A percentile compares a stretch with the other conserved stretches of the same genome.
Conservation (phyloP, 2,329 filamentous ascomycete species). For the Pseudogymnoascus sp. region DNA sequence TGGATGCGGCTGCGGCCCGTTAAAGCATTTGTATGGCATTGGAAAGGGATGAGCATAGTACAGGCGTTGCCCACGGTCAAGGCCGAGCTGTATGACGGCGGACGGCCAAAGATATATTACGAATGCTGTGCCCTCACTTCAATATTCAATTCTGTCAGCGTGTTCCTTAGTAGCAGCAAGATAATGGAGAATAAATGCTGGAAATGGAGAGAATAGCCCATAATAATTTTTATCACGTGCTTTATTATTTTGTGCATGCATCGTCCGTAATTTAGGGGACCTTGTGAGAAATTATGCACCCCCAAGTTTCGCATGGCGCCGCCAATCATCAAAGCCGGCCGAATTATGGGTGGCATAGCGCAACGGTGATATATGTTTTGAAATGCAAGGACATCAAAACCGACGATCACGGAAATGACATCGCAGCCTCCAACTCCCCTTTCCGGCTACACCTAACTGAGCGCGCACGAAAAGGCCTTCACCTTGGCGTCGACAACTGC, state of each 20-base stretch:
- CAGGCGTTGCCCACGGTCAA: not conserved
- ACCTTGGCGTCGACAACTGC: not conserved
- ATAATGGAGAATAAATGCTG: not conserved
- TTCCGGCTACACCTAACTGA: not conserved
- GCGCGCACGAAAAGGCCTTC: not conserved
- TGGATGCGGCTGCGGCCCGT: conserved; percentile 41
- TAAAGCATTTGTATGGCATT: not conserved
- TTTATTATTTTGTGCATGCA: not conserved
- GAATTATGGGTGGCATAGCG: not conserved
- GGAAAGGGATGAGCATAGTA: not conserved
- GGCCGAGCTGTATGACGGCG: not conserved
- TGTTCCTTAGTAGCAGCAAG: not conserved
- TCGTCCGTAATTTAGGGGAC: not conserved
- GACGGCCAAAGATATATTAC: not conserved
- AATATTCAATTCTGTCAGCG: not conserved
- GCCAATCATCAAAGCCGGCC: not conserved
- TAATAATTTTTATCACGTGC: not conserved
- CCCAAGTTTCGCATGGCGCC: not conserved
- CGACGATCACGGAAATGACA: conserved; percentile 4
- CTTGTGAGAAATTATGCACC: not conserved
- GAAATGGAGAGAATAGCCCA: not conserved
- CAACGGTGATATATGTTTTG: not conserved
- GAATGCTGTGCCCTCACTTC: not conserved
- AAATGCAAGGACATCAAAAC: not conserved
- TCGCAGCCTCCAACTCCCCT: not conserved